Percentiles rank a stretch among this genome's conserved stretches.
These are phyloP conservation scores for Chalciporus sp. DNA, from an alignment of 1,284 basidiomycete species.

Conservation along the genomic window DNA sequence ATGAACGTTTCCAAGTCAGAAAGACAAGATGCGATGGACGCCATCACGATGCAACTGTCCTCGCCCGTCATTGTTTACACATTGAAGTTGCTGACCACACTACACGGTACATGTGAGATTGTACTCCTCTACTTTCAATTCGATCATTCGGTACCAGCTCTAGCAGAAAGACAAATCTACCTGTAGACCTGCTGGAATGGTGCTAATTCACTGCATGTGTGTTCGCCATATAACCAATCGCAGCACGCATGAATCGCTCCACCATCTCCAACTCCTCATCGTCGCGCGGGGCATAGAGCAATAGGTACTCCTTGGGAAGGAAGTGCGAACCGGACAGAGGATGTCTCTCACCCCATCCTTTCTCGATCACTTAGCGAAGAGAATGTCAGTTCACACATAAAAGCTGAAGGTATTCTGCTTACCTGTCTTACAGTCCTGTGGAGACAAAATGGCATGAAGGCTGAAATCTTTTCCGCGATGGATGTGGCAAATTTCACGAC, in stretches of 20 bases:
- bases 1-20: too few species aligned
- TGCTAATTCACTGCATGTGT: not conserved
- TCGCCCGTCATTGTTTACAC: too few species aligned
- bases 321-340: not conserved
- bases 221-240: slow-evolving; percentile 1
- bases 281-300: slow-evolving; percentile 2
- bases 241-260: not conserved
- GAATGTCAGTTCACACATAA: not conserved
- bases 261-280: slow-evolving; percentile 1
- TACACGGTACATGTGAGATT: not conserved
- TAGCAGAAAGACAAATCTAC: not conserved
- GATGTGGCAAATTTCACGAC: slow-evolving; percentile 2
- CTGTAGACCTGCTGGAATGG: not conserved
- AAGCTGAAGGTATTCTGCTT: not conserved
- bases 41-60: not conserved
- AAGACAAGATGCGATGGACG: too few species aligned
- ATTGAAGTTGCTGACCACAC: too few species aligned
- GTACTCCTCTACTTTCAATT: not conserved
- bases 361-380: slow-evolving; percentile 7
- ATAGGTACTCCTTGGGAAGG: slow-evolving; percentile 2
- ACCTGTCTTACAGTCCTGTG: slow-evolving; percentile 4
- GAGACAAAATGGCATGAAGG: not conserved
- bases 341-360: slow-evolving; percentile 12
- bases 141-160: not conserved
- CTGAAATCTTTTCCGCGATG: not conserved